Percentiles rank a stretch among this genome's conserved stretches.
Conservation (phyloP, 108 stramenopile genomes). For the Pseudonitzschia multistriata region DNA sequence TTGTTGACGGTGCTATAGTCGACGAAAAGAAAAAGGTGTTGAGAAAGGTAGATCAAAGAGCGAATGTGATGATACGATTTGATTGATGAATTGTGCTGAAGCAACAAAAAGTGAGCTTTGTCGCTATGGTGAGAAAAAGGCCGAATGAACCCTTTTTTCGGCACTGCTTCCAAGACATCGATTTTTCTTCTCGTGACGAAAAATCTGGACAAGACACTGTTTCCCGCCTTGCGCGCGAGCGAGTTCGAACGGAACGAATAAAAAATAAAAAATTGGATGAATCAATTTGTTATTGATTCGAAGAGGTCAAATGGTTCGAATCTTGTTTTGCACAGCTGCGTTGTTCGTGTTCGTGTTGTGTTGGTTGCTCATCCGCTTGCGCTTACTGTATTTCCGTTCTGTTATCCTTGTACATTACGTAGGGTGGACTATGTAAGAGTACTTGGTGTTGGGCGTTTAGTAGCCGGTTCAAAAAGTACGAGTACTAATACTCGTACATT, state of each 20-base stretch:
- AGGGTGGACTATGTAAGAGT: no score
- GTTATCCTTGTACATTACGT: no score
- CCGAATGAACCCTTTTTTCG: neutral
- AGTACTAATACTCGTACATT: no score
- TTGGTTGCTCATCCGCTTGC: no score
- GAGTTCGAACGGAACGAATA: neutral
- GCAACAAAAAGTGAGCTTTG: neutral
- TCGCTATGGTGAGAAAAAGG: neutral
- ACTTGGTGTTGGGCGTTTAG: no score
- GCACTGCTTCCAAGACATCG: neutral
- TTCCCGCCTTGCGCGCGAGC: neutral
- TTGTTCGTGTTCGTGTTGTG: neutral
- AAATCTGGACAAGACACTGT: neutral
- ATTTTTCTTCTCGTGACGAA: neutral
- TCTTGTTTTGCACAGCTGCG: neutral
- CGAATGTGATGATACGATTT: neutral
- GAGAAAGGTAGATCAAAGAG: neutral
- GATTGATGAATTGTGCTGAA: neutral
- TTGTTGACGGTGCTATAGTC: constrained; percentile 2
- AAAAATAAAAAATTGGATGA: neutral
- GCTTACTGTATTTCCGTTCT: no score
- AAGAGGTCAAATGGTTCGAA: neutral
- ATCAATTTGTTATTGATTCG: neutral
- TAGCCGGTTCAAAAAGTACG: no score
- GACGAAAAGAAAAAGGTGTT: neutral